Conservation (phyloP, 441 rosid species). For the Daphne laureola region DNA sequence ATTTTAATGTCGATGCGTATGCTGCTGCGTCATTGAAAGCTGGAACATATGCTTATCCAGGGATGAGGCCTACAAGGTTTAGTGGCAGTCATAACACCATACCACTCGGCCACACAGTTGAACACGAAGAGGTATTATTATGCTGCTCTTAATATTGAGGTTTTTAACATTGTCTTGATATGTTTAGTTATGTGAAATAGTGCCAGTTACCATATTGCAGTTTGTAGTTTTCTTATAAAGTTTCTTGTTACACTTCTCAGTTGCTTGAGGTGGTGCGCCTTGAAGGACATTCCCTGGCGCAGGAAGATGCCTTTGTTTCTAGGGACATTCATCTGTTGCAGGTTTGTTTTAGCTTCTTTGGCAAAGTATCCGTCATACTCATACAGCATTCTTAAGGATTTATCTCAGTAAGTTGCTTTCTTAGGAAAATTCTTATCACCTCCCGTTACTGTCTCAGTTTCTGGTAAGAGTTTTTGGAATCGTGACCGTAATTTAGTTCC, state of each 20-base stretch:
- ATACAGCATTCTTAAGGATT: too few species aligned
- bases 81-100: slow-evolving; percentile 90
- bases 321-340: slow-evolving; percentile 92
- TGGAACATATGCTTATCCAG: slow-evolving; percentile 74
- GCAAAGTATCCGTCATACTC: background rate
- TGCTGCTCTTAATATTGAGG: too few species aligned
- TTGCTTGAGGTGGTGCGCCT: slow-evolving; percentile 87
- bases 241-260: slow-evolving; percentile 21
- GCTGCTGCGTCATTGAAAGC: slow-evolving; percentile 84
- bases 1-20: slow-evolving; percentile 93
- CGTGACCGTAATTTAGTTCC: too few species aligned
- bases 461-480: too few species aligned
- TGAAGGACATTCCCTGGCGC: slow-evolving; percentile 88
- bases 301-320: slow-evolving; percentile 84
- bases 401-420: too few species aligned
- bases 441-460: too few species aligned
- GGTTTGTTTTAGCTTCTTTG: slow-evolving; percentile 28
- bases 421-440: too few species aligned
- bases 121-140: slow-evolving; percentile 78
- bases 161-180: too few species aligned
- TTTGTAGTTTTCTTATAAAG: too few species aligned
- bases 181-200: too few species aligned
- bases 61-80: slow-evolving; percentile 89
- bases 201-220: too few species aligned
- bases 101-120: slow-evolving; percentile 96